phyloP scores from a whole-genome alignment of 805 yeast species.

The Candida nitratophila region DNA sequence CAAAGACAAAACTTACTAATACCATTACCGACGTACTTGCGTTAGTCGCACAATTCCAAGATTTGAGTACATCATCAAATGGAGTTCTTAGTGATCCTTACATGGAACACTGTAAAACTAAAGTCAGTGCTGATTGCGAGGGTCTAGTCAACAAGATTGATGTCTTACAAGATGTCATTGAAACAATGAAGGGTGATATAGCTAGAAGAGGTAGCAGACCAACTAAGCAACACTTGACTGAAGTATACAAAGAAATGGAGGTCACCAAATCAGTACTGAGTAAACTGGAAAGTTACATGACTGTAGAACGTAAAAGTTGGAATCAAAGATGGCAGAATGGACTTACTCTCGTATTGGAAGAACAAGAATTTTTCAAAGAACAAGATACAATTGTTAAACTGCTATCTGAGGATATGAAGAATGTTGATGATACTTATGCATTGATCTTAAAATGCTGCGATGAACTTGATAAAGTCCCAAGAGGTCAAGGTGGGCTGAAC shows the following conservation, averaged over 20 bases:
- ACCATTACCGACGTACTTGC: slow-evolving; percentile 37
- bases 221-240: slow-evolving; percentile 60
- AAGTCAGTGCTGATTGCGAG: slow-evolving; percentile 74
- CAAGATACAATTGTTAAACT: slow-evolving; percentile 84
- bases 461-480: slow-evolving; percentile 62
- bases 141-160: slow-evolving; percentile 70
- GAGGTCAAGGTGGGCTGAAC: slow-evolving; percentile 27
- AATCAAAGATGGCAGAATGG: slow-evolving; percentile 88
- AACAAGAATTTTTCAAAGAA: slow-evolving; percentile 83
- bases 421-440: slow-evolving; percentile 74
- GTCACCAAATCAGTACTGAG: slow-evolving; percentile 48
- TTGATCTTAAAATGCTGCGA: slow-evolving; percentile 75
- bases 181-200: slow-evolving; percentile 82
- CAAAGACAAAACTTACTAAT: slow-evolving; percentile 33
- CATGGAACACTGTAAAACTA: slow-evolving; percentile 69
- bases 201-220: slow-evolving; percentile 87
- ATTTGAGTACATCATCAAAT: slow-evolving; percentile 18
- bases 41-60: slow-evolving; percentile 46
- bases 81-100: slow-evolving; percentile 32
- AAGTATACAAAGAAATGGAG: slow-evolving; percentile 57
- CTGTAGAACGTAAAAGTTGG: slow-evolving; percentile 76
- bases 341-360: slow-evolving; percentile 84
- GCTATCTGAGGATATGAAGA: slow-evolving; percentile 70
- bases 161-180: slow-evolving; percentile 87
- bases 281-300: slow-evolving; percentile 53